Percentiles rank a stretch among this genome's conserved stretches.
These are phyloP conservation scores for Cyclotella choctawhatcheeana DNA, from an alignment of 108 stramenopile genomes.

Conservation along the genomic window DNA sequence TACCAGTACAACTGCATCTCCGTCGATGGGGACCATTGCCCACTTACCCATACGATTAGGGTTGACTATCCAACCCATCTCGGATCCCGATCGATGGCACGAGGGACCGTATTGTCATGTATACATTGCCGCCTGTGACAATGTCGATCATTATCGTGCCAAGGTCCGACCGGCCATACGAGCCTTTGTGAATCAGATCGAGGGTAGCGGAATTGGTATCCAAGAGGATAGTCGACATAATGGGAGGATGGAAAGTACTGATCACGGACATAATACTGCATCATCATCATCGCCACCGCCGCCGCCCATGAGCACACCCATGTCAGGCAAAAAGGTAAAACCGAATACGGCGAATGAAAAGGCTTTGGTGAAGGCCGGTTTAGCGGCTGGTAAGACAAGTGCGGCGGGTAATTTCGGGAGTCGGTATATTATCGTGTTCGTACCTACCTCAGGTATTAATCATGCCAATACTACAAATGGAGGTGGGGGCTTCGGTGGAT, in stretches of 20 bases:
- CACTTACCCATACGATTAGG: conserved; percentile 56
- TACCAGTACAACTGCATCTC: conserved; percentile 23
- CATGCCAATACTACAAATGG: background rate
- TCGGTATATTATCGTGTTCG: conserved; percentile 73
- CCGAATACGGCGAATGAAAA: conserved; percentile 34
- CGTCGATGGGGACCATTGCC: conserved; percentile 43
- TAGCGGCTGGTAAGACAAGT: conserved; percentile 15
- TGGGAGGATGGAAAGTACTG: background rate
- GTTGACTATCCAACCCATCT: conserved; percentile 40
- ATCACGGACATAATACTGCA: background rate
- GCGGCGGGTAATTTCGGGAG: conserved; percentile 54
- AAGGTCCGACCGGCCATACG: conserved; percentile 76
- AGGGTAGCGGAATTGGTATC: conserved; percentile 49
- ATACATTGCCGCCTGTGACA: conserved; percentile 74
- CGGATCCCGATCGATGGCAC: conserved; percentile 77
- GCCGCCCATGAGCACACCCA: too few relatives aligned
- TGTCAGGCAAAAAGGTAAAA: conserved; percentile 6
- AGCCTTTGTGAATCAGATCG: conserved; percentile 84
- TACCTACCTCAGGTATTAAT: conserved; percentile 34
- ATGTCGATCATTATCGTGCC: conserved; percentile 71
- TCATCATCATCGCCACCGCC: conserved; percentile 5
- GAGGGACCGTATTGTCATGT: conserved; percentile 79
- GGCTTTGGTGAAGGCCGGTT: conserved; percentile 29
- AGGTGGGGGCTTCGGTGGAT: conserved; percentile 47
- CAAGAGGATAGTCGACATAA: conserved; percentile 1